These are phyloP conservation scores for Cladosporium oxysporum DNA, from an alignment of 2,329 filamentous ascomycete genomes.

Conservation along the genomic window DNA sequence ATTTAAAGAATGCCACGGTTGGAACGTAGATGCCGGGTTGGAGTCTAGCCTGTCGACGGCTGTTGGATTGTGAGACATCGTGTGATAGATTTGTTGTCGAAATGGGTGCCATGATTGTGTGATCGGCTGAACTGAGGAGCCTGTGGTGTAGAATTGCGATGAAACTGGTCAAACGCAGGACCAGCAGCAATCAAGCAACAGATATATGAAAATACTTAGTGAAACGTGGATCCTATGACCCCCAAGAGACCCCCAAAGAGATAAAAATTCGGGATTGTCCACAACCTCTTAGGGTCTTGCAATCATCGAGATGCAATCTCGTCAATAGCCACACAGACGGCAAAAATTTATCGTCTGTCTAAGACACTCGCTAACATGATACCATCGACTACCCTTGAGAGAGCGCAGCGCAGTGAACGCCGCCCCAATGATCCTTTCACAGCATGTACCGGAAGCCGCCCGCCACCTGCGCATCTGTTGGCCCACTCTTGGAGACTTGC, in stretches of 20 bases:
- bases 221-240: neutral
- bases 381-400: neutral
- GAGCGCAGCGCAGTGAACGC: neutral
- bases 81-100: neutral
- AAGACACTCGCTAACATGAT: neutral
- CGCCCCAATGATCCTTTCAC: constrained; percentile 19
- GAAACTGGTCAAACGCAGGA: neutral
- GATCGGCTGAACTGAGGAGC: neutral
- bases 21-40: constrained; percentile 48
- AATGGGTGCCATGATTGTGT: neutral
- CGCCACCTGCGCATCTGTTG: constrained; percentile 27
- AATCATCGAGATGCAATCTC: neutral
- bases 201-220: neutral
- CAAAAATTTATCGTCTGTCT: no score
- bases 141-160: neutral
- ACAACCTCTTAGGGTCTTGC: neutral
- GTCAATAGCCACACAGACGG: no score
- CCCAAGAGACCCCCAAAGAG: neutral
- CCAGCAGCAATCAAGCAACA: neutral
- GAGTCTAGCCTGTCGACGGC: constrained; percentile 21
- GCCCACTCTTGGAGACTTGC: constrained; percentile 27
- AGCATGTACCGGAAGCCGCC: constrained; percentile 33
- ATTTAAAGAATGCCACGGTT: constrained; percentile 48
- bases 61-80: neutral
- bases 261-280: neutral